These are phyloP conservation scores for Herpetospermum pedunculosum DNA, from an alignment of 306 rosid species.

Conservation along the genomic window DNA sequence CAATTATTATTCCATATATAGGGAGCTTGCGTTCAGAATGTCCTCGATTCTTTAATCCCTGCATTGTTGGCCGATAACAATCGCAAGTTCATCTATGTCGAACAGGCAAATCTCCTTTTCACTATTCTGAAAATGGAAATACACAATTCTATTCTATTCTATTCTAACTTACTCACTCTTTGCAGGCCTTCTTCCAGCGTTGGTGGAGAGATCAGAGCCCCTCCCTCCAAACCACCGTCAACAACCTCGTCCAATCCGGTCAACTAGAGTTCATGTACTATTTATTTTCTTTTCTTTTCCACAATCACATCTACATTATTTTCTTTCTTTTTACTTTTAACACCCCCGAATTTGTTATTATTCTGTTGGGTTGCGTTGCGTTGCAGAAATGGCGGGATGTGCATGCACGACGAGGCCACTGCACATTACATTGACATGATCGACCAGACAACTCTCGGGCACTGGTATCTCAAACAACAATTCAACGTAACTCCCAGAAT, in stretches of 20 bases:
- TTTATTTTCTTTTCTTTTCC: too few relatives aligned
- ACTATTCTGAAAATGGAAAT: too few relatives aligned
- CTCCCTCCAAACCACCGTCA: constrained; percentile 30
- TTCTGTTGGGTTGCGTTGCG: too few relatives aligned
- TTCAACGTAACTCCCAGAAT: constrained; percentile 54
- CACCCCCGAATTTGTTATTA: too few relatives aligned
- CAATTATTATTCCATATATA: too few relatives aligned
- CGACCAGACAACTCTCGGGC: constrained; percentile 91
- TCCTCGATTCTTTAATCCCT: constrained; percentile 50
- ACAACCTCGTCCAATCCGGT: constrained; percentile 51
- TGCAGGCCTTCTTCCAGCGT: constrained; percentile 77
- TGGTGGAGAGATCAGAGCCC: constrained; percentile 79
- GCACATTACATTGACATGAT: constrained; percentile 82
- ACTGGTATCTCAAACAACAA: constrained; percentile 45
- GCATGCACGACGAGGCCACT: constrained; percentile 92
- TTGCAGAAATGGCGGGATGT: constrained; percentile 82
- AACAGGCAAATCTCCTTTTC: constrained; percentile 35
- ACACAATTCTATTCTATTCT: too few relatives aligned
- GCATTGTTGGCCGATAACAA: constrained; percentile 66
- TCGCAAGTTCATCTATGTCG: constrained; percentile 74
- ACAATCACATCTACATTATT: neutral
- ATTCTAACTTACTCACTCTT: too few relatives aligned
- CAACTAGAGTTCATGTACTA: constrained; percentile 73
- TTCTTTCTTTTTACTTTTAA: neutral
- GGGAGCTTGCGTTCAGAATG: constrained; percentile 82